Percentiles rank a stretch among this genome's conserved stretches.
These are phyloP conservation scores for Craterostigma plantagineum DNA, from an alignment of 257 asterid species.

Conservation along the genomic window DNA sequence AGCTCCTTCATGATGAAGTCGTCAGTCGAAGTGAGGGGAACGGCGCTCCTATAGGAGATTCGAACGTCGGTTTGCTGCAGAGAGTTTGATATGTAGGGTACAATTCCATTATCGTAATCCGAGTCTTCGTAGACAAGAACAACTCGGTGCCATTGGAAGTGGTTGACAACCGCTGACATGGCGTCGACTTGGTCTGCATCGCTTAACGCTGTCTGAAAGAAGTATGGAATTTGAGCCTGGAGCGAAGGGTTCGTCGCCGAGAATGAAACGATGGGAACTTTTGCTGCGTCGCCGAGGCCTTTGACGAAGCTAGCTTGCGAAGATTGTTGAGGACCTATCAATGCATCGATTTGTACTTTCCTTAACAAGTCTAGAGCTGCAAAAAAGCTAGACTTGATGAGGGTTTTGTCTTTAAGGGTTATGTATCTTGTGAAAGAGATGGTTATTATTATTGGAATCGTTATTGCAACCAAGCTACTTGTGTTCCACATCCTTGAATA, in stretches of 20 bases:
- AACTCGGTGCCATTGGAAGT: constrained; percentile 16
- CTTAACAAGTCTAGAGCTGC: constrained; percentile 10
- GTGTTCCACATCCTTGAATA: too few species aligned
- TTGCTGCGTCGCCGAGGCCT: constrained; percentile 10
- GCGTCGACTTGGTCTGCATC: constrained; percentile 12
- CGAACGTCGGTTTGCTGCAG: constrained; percentile 9
- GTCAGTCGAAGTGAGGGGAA: constrained; percentile 11
- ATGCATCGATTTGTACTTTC: constrained; percentile 10
- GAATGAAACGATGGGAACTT: constrained; percentile 15
- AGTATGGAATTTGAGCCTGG: constrained; percentile 12
- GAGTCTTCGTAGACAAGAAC: constrained; percentile 17
- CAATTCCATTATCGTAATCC: constrained; percentile 7
- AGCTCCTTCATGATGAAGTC: constrained; percentile 10
- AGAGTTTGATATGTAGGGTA: constrained; percentile 16
- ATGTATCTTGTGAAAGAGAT: neutral
- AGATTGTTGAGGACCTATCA: constrained; percentile 14
- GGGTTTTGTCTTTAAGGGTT: neutral
- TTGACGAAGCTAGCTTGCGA: constrained; percentile 12
- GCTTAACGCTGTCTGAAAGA: constrained; percentile 13
- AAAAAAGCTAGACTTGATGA: too few species aligned
- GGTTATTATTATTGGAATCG: too few species aligned
- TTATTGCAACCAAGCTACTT: too few species aligned
- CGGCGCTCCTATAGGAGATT: constrained; percentile 10
- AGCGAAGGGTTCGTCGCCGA: constrained; percentile 14
- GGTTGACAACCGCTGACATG: constrained; percentile 14